These are phyloP conservation scores for Grigorovia humatica DNA, from an alignment of 805 yeast species.

Conservation along the genomic window DNA sequence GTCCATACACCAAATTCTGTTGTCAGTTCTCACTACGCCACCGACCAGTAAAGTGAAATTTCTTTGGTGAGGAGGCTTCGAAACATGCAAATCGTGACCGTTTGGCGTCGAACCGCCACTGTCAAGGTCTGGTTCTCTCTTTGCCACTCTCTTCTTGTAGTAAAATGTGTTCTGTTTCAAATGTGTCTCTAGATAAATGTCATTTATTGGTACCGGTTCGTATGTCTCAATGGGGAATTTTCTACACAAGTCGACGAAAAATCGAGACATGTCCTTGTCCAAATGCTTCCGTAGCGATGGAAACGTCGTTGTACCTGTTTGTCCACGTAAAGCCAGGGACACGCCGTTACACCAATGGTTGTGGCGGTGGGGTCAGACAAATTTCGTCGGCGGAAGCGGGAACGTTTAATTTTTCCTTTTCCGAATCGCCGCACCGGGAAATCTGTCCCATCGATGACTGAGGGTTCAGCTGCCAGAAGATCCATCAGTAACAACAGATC, in stretches of 20 bases:
- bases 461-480: too few species aligned
- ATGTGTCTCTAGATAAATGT: slow-evolving; percentile 21
- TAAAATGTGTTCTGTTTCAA: slow-evolving; percentile 10
- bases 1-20: slow-evolving; percentile 39
- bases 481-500: too few species aligned
- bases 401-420: too few species aligned
- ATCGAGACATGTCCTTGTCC: background rate
- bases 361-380: too few species aligned
- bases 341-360: too few species aligned
- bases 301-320: too few species aligned
- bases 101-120: too few species aligned
- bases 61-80: background rate
- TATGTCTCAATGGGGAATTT: slow-evolving; percentile 40
- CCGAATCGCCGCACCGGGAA: too few species aligned
- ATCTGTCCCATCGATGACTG: too few species aligned
- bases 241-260: slow-evolving; percentile 30
- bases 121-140: background rate
- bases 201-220: slow-evolving; percentile 29
- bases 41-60: background rate
- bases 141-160: slow-evolving; percentile 4
- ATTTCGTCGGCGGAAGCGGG: too few species aligned
- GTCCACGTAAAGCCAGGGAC: too few species aligned
- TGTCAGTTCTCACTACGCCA: background rate
- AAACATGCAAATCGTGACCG: background rate
- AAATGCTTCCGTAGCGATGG: too few species aligned